Base-by-base conservation (phyloP, 2,329 filamentous ascomycete species). In the Xylariales sp. region DNA sequence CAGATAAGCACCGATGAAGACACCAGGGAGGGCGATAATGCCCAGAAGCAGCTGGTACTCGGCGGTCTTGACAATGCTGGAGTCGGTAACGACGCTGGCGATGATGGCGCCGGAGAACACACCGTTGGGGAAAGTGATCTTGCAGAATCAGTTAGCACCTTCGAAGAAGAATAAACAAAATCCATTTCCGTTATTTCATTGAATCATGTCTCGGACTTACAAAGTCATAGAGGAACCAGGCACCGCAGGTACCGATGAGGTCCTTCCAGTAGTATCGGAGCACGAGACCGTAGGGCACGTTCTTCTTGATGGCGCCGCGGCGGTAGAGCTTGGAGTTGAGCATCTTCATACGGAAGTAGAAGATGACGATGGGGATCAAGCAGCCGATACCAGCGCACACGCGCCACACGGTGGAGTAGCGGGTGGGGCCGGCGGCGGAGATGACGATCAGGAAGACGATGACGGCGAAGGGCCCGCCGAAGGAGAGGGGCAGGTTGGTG, bases 261-360 rank as follows among this genome's bases (percentile, higher is more conserved):
- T 66, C 57, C 47, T 65, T 70, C 73, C 74, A 78, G 55, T 78
- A 78, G 50, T 68, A 77, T 15, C 60, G 61, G 8, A 73, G 25
- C 5, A 75, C 63, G 0, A 78, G 59, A 2, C 52, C 46, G 43
- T 78, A 74, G 0, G 74, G 70, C 0, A 78, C 67, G 6, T 55
- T 54, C 15, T 51, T 57, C 48, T 76, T 74, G 54, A 77, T 78
- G 0, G 74, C 73, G 4, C 71, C 69, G 2, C 68, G 68, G 18
- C 66, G 65, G 44, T 71, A 74, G 10, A 71, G 69, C 50, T 59
- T 69, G 33, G 59, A 76, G 55, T 67, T 76, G 33, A 72, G 56
- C 62, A 71, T 70, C 44, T 63, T 71, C 28, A 78, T 53, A 12
- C 75, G 71, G 42, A 78, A 74, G 52, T 76, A 76, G 40, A 78